These are phyloP conservation scores for Aspergillus udagawae DNA, from an alignment of 2,329 filamentous ascomycete genomes.

Conservation along the genomic window DNA sequence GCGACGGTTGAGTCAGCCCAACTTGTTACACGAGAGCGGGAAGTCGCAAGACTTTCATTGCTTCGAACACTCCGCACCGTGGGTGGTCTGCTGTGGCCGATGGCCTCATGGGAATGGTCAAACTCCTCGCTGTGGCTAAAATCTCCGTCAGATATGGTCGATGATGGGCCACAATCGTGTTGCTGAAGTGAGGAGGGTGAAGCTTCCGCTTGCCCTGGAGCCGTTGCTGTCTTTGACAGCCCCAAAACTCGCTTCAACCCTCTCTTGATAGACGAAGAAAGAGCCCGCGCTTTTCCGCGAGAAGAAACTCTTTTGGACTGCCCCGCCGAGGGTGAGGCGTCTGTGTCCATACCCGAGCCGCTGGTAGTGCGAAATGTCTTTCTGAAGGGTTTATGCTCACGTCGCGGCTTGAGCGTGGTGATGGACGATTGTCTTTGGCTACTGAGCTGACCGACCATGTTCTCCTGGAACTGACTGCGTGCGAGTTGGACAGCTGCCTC, in stretches of 20 bases:
- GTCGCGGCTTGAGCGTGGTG: conserved; percentile 17
- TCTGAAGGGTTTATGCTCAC: conserved; percentile 33
- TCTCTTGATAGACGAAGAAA: conserved; percentile 42
- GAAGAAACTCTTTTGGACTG: conserved; percentile 4
- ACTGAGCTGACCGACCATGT: conserved; percentile 12
- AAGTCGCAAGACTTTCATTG: conserved; percentile 32
- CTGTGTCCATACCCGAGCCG: conserved; percentile 15
- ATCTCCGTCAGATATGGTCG: conserved; percentile 4
- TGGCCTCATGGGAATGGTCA: neutral
- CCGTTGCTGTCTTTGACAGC: conserved; percentile 21
- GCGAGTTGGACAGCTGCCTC: conserved; percentile 41
- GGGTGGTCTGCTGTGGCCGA: conserved; percentile 5
- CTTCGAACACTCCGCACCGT: conserved; percentile 25
- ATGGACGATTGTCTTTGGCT: conserved; percentile 24
- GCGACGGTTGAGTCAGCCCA: conserved; percentile 46
- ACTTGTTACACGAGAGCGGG: conserved; percentile 45
- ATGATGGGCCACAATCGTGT: neutral
- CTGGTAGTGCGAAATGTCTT: conserved; percentile 33
- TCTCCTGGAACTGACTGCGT: conserved; percentile 36
- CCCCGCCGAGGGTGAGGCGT: conserved; percentile 6
- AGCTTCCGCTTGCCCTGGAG: conserved; percentile 19
- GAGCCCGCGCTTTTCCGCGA: conserved; percentile 29
- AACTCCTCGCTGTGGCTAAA: neutral
- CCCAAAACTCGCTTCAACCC: conserved; percentile 40
- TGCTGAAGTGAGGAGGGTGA: conserved; percentile 18